Evolutionary conservation across 495 filamentous ascomycete genomes (phyloP), one percentile per base, ranked within the genome.

Genomic region (Parathielavia appendiculata): DNA sequence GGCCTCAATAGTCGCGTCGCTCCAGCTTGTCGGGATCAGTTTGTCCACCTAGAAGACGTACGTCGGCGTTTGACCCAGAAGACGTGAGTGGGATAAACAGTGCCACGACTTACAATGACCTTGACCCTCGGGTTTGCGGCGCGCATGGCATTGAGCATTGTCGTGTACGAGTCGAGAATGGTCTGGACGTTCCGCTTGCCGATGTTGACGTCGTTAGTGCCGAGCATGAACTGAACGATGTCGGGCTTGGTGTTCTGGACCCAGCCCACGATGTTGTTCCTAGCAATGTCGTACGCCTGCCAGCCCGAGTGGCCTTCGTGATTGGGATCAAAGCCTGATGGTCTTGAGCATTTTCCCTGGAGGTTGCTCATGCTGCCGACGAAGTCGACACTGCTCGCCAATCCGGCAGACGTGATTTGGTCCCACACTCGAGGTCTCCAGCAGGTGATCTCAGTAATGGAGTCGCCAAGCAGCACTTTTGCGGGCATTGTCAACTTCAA

Each of bases 241-340:
- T 76, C 73, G 12, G 73, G 71, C 53, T 60, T 64, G 3, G 63
- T 62, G 43, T 32, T 62, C 26, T 58, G 60, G 10, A 74, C 54
- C 73, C 72, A 76, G 13, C 56, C 59, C 7, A 53, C 55, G 23
- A 75, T 64, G 49, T 73, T 61, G 49, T 73, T 69, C 43, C 68
- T 63, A 8, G 71, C 71, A 50, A 76, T 69, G 47, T 75, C 66
- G 59, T 70, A 71, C 45, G 70, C 72, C 23, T 73, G 66, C 32
- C 65, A 73, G 26, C 73, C 71, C 32, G 69, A 59, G 51, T 76
- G 73, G 34, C 72, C 73, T 45, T 75, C 73, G 50, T 76, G 69
- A 47, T 70, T 59, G 26, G 62, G 55, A 38, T 66, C 61, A 34
- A 66, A 66, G 22, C 64, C 64, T 1, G 58, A 19, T 2, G 64